Percentiles rank a stretch among this genome's conserved stretches.
These are phyloP conservation scores for Acorus gramineus DNA, from an alignment of 106 monocot species.

Conservation along the genomic window DNA sequence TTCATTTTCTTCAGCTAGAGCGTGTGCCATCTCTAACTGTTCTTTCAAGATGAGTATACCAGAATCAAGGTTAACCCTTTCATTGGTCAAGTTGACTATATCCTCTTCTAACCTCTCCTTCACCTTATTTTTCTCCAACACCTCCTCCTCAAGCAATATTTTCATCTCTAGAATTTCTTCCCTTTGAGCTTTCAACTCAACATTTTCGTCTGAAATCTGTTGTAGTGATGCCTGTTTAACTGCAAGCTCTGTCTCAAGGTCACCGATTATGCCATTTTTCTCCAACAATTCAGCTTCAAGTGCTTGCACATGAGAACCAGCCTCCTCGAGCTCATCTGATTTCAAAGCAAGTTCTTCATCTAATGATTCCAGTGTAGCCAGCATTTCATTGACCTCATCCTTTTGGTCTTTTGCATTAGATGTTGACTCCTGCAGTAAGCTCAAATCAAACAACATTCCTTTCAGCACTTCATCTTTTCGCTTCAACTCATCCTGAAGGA, in stretches of 20 bases:
- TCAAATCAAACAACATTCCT: conserved; percentile 48
- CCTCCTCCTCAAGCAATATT: conserved; percentile 28
- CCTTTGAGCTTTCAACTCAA: conserved; percentile 32
- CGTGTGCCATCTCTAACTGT: conserved; percentile 60
- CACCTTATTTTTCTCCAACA: conserved; percentile 24
- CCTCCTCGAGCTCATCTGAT: conserved; percentile 24
- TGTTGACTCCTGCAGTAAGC: conserved; percentile 45
- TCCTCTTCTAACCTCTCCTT: conserved; percentile 39
- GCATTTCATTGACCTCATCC: conserved; percentile 25
- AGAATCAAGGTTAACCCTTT: conserved; percentile 28
- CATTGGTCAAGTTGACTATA: conserved; percentile 24
- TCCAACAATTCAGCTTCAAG: conserved; percentile 33
- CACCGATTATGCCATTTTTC: conserved; percentile 22
- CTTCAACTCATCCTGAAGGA: conserved; percentile 36
- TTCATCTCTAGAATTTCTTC: conserved; percentile 21
- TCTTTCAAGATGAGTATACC: conserved; percentile 39
- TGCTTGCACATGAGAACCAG: conserved; percentile 4
- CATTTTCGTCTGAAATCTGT: conserved; percentile 34
- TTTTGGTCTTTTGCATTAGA: conserved; percentile 35
- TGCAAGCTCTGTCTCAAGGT: conserved; percentile 28
- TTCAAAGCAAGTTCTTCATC: conserved; percentile 27
- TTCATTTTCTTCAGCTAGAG: conserved; percentile 81
- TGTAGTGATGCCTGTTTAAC: conserved; percentile 21
- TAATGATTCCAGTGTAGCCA: conserved; percentile 18
- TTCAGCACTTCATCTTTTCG: conserved; percentile 42